A percentile compares a stretch with the other conserved stretches of the same genome.
Evolutionary conservation across 73 alveolate species (phyloP).

Genomic region (Blepharisma japonicum): DNA sequence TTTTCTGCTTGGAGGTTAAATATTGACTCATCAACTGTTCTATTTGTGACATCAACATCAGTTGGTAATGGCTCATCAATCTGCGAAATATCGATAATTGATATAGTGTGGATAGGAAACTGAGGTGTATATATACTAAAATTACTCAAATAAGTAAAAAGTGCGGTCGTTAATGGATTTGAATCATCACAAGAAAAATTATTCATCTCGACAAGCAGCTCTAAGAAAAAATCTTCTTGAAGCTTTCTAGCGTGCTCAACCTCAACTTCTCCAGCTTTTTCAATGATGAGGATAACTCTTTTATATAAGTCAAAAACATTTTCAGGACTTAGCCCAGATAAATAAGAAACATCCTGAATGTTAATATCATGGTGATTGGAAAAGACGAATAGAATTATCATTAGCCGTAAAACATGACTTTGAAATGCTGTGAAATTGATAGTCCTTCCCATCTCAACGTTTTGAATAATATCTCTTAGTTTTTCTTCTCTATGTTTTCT

Average conservation of each 20-base stretch:
- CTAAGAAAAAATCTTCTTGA: neutral
- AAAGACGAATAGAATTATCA: neutral
- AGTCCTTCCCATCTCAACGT: neutral
- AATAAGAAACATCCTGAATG: constrained; percentile 13
- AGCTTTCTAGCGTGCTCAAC: neutral
- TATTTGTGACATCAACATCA: neutral
- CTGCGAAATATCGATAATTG: neutral
- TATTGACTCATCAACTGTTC: neutral
- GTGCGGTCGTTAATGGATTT: neutral
- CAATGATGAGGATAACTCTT: neutral
- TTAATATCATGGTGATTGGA: neutral
- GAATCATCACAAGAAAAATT: neutral
- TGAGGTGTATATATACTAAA: too few relatives aligned
- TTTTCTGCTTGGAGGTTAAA: neutral
- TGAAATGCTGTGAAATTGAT: constrained; percentile 11
- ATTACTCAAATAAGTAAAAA: neutral
- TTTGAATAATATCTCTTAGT: neutral
- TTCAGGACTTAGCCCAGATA: neutral
- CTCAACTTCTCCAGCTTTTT: neutral
- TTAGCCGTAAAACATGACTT: neutral
- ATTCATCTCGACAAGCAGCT: neutral
- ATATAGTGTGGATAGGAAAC: neutral
- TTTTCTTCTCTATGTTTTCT: neutral
- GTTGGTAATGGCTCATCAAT: too few relatives aligned
- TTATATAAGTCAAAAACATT: neutral